Percentiles rank a stretch among this genome's conserved stretches.
These are phyloP conservation scores for Pyrenophora tritici-repentis DNA, from an alignment of 2,329 filamentous ascomycete species.

Conservation along the genomic window DNA sequence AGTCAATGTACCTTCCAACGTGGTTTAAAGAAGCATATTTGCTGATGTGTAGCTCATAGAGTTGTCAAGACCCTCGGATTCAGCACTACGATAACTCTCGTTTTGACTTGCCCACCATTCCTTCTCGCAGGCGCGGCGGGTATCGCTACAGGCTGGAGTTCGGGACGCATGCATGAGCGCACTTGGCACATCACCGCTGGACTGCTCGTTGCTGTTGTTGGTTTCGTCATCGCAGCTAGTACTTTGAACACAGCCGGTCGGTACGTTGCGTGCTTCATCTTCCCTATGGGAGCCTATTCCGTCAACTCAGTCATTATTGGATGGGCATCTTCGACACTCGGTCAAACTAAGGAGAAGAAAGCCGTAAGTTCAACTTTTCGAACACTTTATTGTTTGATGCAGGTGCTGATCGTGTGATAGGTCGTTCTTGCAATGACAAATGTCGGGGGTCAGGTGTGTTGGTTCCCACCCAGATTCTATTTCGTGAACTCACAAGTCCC, in stretches of 20 bases:
- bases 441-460: constrained; percentile 23
- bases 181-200: constrained; percentile 57
- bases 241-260: constrained; percentile 36
- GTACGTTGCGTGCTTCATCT: constrained; percentile 40
- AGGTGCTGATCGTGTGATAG: constrained; percentile 8
- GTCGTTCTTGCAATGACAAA: constrained; percentile 41
- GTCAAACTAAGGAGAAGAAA: constrained; percentile 40
- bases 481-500: too few species aligned
- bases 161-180: constrained; percentile 55
- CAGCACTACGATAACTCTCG: constrained; percentile 42
- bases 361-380: constrained; percentile 15
- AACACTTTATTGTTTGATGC: background rate
- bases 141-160: constrained; percentile 57
- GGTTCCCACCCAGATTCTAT: too few species aligned
- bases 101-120: constrained; percentile 56
- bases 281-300: constrained; percentile 37
- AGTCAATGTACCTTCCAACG: constrained; percentile 3
- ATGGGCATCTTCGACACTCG: constrained; percentile 35
- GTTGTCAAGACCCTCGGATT: constrained; percentile 47
- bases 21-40: too few species aligned
- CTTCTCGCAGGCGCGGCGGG: constrained; percentile 53
- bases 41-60: constrained; percentile 11
- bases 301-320: constrained; percentile 41
- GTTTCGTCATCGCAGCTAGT: constrained; percentile 47
- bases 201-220: constrained; percentile 48